Conservation (phyloP, 352 stramenopile species). For the Phytophthora citricola region DNA sequence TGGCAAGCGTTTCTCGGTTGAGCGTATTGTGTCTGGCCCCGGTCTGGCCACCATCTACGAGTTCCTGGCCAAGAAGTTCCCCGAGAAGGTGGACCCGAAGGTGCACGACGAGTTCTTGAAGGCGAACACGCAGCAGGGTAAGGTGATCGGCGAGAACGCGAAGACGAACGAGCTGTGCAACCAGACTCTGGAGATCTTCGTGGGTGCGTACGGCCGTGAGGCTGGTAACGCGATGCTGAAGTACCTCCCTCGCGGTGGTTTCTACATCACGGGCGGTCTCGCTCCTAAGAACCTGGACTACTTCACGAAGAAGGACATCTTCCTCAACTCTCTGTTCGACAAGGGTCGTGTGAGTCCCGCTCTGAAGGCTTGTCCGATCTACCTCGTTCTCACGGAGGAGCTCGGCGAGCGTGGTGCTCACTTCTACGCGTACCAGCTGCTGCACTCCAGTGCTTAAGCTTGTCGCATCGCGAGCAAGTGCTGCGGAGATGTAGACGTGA, state of each 20-base stretch:
- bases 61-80: constrained; percentile 93
- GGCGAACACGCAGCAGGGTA: constrained; percentile 67
- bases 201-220: constrained; percentile 95
- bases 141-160: constrained; percentile 88
- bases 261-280: constrained; percentile 97
- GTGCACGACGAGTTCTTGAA: constrained; percentile 75
- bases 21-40: constrained; percentile 95
- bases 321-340: constrained; percentile 84
- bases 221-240: constrained; percentile 94
- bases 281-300: constrained; percentile 96
- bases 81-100: constrained; percentile 78
- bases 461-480: constrained; percentile 26
- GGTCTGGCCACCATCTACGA: constrained; percentile 97
- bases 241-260: constrained; percentile 94
- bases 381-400: constrained; percentile 92
- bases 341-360: constrained; percentile 87
- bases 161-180: constrained; percentile 83
- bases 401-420: constrained; percentile 88
- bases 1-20: constrained; percentile 91
- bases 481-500: constrained; percentile 32
- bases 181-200: constrained; percentile 94
- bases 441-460: constrained; percentile 49
- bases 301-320: constrained; percentile 83
- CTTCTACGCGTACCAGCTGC: constrained; percentile 84
- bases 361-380: constrained; percentile 79